Percentiles rank a stretch among this genome's conserved stretches.
Conservation (phyloP, 2,329 filamentous ascomycete genomes). For the Exserohilum rostratum region DNA sequence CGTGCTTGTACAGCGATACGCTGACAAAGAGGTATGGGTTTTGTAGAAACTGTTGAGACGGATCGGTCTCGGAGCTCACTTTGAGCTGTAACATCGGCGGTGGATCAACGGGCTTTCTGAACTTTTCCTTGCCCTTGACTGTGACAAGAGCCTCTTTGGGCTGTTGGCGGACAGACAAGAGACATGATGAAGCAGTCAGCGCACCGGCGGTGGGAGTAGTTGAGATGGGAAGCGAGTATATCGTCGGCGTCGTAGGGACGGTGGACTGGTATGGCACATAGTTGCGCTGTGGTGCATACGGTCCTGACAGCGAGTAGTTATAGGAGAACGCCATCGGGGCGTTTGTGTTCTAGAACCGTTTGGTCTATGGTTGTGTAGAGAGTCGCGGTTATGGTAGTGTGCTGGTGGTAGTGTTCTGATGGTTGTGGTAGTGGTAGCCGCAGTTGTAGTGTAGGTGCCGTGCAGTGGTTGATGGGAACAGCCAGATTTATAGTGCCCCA, state of each 20-base stretch:
- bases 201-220: neutral
- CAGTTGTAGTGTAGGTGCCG: neutral
- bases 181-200: neutral
- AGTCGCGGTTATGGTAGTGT: neutral
- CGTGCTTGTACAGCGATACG: conserved; percentile 59
- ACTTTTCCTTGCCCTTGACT: conserved; percentile 74
- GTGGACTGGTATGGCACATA: neutral
- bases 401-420: too few species aligned
- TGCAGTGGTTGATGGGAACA: neutral
- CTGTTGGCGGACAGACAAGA: conserved; percentile 63
- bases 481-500: conserved; percentile 2
- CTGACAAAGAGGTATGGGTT: conserved; percentile 70
- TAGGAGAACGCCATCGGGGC: neutral
- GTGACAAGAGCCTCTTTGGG: conserved; percentile 71
- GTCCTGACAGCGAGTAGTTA: neutral
- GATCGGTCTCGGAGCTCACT: conserved; percentile 58
- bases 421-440: neutral
- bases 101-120: conserved; percentile 86
- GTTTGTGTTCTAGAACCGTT: neutral
- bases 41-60: conserved; percentile 68
- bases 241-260: neutral
- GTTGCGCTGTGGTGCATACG: neutral
- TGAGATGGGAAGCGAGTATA: neutral
- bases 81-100: conserved; percentile 80
- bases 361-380: too few species aligned